Base-by-base conservation (phyloP, 257 asterid species). In the Nicotiana obtusifolia region DNA sequence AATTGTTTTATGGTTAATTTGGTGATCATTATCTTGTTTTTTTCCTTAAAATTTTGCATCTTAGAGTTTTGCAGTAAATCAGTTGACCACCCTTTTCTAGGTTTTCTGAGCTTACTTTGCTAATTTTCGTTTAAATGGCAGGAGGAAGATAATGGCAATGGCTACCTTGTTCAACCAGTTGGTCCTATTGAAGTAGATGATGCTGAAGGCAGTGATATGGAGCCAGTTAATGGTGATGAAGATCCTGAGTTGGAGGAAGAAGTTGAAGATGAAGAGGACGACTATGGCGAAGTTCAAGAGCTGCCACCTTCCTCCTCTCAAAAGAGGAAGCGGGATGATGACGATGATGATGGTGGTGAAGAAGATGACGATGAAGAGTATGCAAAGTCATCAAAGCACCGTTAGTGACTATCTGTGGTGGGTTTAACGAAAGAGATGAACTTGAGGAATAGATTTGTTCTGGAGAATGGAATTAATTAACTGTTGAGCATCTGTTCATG, bases 271-370 rank as follows among this genome's bases (percentile, higher is more conserved):
- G 91, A 93, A 9, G 95, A 90, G 28, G 92, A 91, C 15, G 83
- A 90, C 22, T 92, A 92, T 81, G 98, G 97, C 56, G 96, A 89
- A 83, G 93, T 92, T 19, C 98, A 93, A 80, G 98, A 92, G 89
- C 60, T 92, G 84, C 91, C 91, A 0, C 89, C 95, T 31, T 82
- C 97, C 5, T 81, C 94, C 16, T 84, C 97, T 22, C 88, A 83
- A 28, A 92, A 91, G 88, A 90, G 96, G 91, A 90, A 87, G 86
- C 87, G 95, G 78, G 89, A 81, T 6, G 82, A 66, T 0, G 88
- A 78, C 4, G 81, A 65, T 2, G 91, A 80, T 5, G 91, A 33
- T 0, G 88, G 60, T 1, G 89, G 49, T 41, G 49, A 41, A 41
- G 49, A 49, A 0, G 84, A 78, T 0, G 88, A 86, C 1, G 86